Evolutionary conservation across 2,329 filamentous ascomycete genomes (phyloP).

Genomic region (Curvularia eragrostidis): DNA sequence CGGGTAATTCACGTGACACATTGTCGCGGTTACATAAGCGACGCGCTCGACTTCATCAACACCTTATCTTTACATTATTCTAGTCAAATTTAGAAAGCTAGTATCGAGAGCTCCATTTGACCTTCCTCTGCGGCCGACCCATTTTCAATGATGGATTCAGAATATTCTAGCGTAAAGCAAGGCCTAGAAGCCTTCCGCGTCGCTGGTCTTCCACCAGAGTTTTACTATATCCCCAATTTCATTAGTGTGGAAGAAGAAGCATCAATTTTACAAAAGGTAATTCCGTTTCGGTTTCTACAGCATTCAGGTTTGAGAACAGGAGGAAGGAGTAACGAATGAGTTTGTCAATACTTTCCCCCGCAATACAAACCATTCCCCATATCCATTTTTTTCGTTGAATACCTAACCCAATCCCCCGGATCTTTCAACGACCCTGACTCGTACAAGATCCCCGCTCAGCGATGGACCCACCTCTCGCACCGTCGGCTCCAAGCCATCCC

Average conservation of each 20-base stretch:
- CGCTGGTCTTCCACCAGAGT: conserved; percentile 63
- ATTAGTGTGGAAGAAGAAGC: conserved; percentile 77
- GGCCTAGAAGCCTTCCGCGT: conserved; percentile 51
- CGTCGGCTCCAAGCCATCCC: conserved; percentile 91
- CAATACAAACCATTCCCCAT: not conserved
- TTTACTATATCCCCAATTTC: conserved; percentile 88
- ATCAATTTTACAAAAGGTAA: conserved; percentile 72
- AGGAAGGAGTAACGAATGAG: not conserved
- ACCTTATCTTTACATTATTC: not conserved
- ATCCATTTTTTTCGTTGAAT: not conserved
- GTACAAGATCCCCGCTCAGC: conserved; percentile 56
- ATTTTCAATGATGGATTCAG: not conserved
- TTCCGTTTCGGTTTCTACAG: not conserved
- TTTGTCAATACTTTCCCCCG: not conserved
- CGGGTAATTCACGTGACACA: conserved; percentile 6
- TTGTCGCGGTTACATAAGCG: not conserved
- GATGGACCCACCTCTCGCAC: conserved; percentile 88
- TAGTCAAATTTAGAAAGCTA: not conserved
- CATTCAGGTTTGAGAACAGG: no score
- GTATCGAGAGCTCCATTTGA: no score
- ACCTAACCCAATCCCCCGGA: not conserved
- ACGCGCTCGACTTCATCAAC: not conserved
- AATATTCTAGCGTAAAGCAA: not conserved
- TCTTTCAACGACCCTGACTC: not conserved
- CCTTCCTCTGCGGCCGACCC: not conserved